Conservation (phyloP, 148 eudicot species). For the Rhododendron vialii region DNA sequence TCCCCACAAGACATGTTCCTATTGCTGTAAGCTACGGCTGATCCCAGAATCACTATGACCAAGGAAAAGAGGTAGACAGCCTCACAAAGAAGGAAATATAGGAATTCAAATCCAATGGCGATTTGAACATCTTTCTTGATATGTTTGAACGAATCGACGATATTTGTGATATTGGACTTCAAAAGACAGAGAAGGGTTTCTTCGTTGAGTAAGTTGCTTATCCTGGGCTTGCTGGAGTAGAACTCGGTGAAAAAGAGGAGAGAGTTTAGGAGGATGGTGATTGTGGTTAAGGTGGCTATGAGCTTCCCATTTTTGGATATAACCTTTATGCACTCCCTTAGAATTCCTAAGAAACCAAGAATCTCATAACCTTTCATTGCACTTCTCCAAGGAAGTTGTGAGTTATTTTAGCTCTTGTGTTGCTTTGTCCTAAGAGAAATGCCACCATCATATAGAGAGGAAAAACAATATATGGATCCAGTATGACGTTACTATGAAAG, state of each 20-base stretch:
- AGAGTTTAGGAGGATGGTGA: background rate
- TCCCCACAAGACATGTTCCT: background rate
- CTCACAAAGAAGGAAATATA: background rate
- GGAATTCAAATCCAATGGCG: background rate
- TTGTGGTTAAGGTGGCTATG: constrained; percentile 7
- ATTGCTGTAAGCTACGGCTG: background rate
- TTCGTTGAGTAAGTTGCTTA: background rate
- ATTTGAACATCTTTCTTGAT: background rate
- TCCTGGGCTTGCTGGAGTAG: background rate
- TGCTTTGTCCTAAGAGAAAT: background rate
- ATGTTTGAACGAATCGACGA: too few relatives aligned
- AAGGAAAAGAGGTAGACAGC: background rate
- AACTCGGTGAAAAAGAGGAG: background rate
- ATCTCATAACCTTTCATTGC: background rate
- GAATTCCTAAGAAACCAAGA: constrained; percentile 11
- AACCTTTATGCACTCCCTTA: constrained; percentile 14
- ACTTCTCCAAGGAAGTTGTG: background rate
- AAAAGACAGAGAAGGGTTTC: background rate
- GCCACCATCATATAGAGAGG: background rate
- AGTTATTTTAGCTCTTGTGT: background rate
- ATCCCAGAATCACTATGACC: background rate
- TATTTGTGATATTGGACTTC: background rate
- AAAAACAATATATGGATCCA: background rate
- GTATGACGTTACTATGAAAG: too few relatives aligned
- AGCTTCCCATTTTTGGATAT: constrained; percentile 23